These are phyloP conservation scores for Candida schatavii DNA, from an alignment of 805 yeast species.

Conservation along the genomic window DNA sequence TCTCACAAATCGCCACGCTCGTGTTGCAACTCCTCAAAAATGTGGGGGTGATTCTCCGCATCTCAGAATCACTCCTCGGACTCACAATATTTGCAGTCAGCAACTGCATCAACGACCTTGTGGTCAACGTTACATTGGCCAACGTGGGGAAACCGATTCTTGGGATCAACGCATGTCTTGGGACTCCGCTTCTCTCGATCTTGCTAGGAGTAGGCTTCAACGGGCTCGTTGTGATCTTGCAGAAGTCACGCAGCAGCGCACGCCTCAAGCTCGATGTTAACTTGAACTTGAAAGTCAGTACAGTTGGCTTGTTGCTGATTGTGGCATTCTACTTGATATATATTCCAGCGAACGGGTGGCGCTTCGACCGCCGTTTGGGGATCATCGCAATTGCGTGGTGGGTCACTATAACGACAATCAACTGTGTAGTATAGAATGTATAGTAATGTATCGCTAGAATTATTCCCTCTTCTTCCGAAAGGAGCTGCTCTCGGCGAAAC, in stretches of 20 bases:
- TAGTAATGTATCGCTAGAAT: too few species aligned
- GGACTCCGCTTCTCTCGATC: constrained; percentile 49
- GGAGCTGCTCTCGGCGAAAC: too few species aligned
- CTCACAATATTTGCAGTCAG: constrained; percentile 47
- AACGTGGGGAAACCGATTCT: constrained; percentile 32
- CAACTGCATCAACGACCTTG: constrained; percentile 51
- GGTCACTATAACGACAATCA: constrained; percentile 16
- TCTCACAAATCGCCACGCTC: neutral
- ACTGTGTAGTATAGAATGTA: constrained; percentile 11
- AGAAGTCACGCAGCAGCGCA: neutral
- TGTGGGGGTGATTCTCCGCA: constrained; percentile 40
- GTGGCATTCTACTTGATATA: constrained; percentile 21
- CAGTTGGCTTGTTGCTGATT: constrained; percentile 23
- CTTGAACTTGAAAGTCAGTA: constrained; percentile 21
- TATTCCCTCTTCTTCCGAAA: too few species aligned
- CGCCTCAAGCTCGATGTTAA: constrained; percentile 17
- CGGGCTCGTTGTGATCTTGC: constrained; percentile 16
- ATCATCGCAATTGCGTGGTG: constrained; percentile 21
- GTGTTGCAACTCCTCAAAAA: constrained; percentile 32
- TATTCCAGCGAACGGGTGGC: constrained; percentile 34
- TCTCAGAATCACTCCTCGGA: constrained; percentile 49
- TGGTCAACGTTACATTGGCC: constrained; percentile 49
- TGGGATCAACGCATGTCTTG: constrained; percentile 53
- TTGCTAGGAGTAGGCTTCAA: constrained; percentile 51
- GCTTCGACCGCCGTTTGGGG: constrained; percentile 29